Evolutionary conservation across 2,329 filamentous ascomycete species (phyloP).

Genomic region (Apiospora koreana): DNA sequence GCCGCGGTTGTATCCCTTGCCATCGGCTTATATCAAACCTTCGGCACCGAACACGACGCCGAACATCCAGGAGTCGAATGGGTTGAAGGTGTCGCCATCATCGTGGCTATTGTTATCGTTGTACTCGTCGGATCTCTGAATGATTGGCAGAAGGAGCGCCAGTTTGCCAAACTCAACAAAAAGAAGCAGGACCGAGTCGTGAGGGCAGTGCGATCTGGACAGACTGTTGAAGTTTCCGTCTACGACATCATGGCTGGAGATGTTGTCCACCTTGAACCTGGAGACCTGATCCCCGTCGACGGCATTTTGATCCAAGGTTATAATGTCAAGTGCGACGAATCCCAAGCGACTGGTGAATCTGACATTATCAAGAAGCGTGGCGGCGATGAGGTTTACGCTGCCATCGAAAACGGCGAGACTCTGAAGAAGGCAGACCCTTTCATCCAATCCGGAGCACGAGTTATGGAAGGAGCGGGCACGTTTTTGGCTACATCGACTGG

Average conservation of each 20-base stretch:
- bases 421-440: slow-evolving; percentile 78
- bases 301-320: slow-evolving; percentile 73
- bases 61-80: slow-evolving; percentile 66
- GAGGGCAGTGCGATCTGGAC: slow-evolving; percentile 72
- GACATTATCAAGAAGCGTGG: slow-evolving; percentile 70
- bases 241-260: slow-evolving; percentile 71
- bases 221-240: slow-evolving; percentile 68
- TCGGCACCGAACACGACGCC: slow-evolving; percentile 56
- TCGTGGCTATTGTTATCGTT: slow-evolving; percentile 77
- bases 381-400: slow-evolving; percentile 68
- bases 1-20: slow-evolving; percentile 74
- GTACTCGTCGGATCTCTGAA: slow-evolving; percentile 76
- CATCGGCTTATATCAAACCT: slow-evolving; percentile 74
- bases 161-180: slow-evolving; percentile 76
- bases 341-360: slow-evolving; percentile 77
- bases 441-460: slow-evolving; percentile 80
- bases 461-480: slow-evolving; percentile 76
- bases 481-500: slow-evolving; percentile 75
- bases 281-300: slow-evolving; percentile 74
- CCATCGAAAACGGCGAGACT: slow-evolving; percentile 66
- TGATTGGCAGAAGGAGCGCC: slow-evolving; percentile 78
- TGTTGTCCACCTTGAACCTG: slow-evolving; percentile 71
- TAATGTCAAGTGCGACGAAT: slow-evolving; percentile 76
- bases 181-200: slow-evolving; percentile 77
- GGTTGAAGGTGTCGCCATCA: slow-evolving; percentile 81